phyloP scores from a whole-genome alignment of 2,329 filamentous ascomycete genomes.

The Lasiodiplodia hormozganensis region DNA sequence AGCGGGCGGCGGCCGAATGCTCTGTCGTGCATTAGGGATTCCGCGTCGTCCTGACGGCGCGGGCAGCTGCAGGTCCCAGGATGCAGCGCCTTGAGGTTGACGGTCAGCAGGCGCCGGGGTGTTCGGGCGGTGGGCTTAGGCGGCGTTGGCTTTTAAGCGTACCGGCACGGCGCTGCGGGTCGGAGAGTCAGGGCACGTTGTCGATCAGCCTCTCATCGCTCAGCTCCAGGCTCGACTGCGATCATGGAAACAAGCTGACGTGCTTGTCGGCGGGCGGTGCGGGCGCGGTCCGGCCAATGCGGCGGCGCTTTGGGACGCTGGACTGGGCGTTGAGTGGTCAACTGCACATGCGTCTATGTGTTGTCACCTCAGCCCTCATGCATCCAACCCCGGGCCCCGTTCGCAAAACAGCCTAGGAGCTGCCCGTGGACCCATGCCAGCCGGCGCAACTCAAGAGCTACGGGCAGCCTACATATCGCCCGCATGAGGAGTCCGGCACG shows the following conservation, averaged over 20 bases:
- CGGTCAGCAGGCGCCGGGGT: background rate
- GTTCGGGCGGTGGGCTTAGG: constrained; percentile 2
- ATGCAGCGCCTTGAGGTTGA: background rate
- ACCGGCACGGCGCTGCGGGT: constrained; percentile 21
- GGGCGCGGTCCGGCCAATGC: constrained; percentile 19
- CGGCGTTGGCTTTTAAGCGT: constrained; percentile 17
- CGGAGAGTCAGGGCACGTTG: constrained; percentile 21
- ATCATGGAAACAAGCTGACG: constrained; percentile 22
- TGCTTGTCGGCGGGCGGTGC: constrained; percentile 1
- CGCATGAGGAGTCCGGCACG: constrained; percentile 22
- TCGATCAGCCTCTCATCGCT: constrained; percentile 18
- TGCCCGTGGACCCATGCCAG: constrained; percentile 3
- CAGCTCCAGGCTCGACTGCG: constrained; percentile 15
- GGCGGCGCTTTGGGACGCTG: constrained; percentile 1
- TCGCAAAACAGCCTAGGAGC: constrained; percentile 1
- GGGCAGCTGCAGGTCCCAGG: constrained; percentile 22
- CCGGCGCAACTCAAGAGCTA: background rate
- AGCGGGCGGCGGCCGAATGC: background rate
- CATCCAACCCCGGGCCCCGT: background rate
- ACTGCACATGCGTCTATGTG: constrained; percentile 13
- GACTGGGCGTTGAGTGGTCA: constrained; percentile 4
- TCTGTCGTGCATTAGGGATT: constrained; percentile 11
- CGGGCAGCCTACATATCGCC: background rate
- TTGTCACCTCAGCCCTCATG: constrained; percentile 19
- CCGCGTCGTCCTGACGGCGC: constrained; percentile 3